Conservation (phyloP, 768 basidiomycete genomes). For the Boletales sp. region DNA sequence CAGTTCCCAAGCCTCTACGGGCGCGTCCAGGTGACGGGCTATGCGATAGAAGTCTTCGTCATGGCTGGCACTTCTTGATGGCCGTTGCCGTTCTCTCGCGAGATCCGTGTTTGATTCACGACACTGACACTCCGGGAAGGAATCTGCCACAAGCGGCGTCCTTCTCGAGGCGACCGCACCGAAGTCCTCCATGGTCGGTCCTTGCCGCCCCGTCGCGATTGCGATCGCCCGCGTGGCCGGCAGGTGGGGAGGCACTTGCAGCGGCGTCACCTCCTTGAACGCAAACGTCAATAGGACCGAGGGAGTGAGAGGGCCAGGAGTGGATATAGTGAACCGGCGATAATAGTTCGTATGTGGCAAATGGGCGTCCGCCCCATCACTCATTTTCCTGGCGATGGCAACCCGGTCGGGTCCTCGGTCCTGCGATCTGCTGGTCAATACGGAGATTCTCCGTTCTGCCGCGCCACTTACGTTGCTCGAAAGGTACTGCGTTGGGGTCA, state of each 20-base stretch:
- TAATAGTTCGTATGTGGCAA: slow-evolving; percentile 17
- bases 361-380: slow-evolving; percentile 9
- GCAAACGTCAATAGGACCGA: slow-evolving; percentile 54
- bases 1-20: slow-evolving; percentile 22
- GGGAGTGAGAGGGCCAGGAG: slow-evolving; percentile 39
- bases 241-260: slow-evolving; percentile 48
- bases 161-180: slow-evolving; percentile 36
- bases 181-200: slow-evolving; percentile 56
- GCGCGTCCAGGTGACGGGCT: slow-evolving; percentile 13
- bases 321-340: slow-evolving; percentile 18
- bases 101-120: slow-evolving; percentile 31
- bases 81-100: slow-evolving; percentile 29
- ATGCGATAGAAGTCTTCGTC: slow-evolving; percentile 39
- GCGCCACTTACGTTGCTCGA: slow-evolving; percentile 26
- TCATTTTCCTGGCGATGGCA: slow-evolving; percentile 3
- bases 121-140: slow-evolving; percentile 23
- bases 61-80: slow-evolving; percentile 31
- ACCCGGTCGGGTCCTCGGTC: slow-evolving; percentile 15
- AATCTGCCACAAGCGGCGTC: slow-evolving; percentile 52
- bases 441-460: slow-evolving; percentile 10
- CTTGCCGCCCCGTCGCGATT: slow-evolving; percentile 39
- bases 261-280: slow-evolving; percentile 42
- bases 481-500: slow-evolving; percentile 23
- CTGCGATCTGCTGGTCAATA: slow-evolving; percentile 21
- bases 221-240: slow-evolving; percentile 47